phyloP scores from a whole-genome alignment of 148 eudicot genomes.

The Chenopodium berlandieri region DNA sequence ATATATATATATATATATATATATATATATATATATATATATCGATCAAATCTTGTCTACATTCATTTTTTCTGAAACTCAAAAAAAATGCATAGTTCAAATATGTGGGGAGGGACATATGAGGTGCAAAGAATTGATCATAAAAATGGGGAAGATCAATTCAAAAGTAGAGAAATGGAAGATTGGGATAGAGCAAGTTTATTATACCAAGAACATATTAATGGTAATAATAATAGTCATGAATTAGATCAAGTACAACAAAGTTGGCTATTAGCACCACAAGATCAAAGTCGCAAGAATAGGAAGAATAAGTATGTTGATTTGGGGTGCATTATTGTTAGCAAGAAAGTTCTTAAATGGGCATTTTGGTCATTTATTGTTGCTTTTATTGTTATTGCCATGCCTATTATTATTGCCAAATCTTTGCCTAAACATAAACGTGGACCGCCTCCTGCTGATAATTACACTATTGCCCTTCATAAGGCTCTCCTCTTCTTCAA shows the following conservation, averaged over 20 bases:
- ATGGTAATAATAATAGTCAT: constrained; percentile 7
- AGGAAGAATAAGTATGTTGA: constrained; percentile 50
- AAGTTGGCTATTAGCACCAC: constrained; percentile 61
- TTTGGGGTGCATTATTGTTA: constrained; percentile 53
- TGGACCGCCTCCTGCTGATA: constrained; percentile 36
- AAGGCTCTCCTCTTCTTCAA: constrained; percentile 62
- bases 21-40: too few species aligned
- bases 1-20: too few species aligned
- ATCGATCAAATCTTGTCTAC: background rate
- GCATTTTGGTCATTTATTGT: constrained; percentile 32
- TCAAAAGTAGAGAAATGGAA: constrained; percentile 25
- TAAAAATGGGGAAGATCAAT: constrained; percentile 20
- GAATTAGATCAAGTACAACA: constrained; percentile 52
- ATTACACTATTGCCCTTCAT: constrained; percentile 49
- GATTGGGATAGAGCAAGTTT: constrained; percentile 55
- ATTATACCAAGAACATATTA: constrained; percentile 27
- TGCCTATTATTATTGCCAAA: constrained; percentile 51
- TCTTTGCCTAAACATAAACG: constrained; percentile 41
- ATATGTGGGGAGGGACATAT: constrained; percentile 58
- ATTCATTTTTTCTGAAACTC: too few species aligned
- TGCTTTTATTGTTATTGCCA: constrained; percentile 39
- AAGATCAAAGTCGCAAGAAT: constrained; percentile 21
- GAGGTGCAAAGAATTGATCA: constrained; percentile 31
- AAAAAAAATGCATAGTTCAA: constrained; percentile 26
- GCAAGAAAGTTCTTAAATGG: constrained; percentile 41